Evolutionary conservation across 169 alveolate genomes (phyloP).

Genomic region (Eimeria brunetti): DNA sequence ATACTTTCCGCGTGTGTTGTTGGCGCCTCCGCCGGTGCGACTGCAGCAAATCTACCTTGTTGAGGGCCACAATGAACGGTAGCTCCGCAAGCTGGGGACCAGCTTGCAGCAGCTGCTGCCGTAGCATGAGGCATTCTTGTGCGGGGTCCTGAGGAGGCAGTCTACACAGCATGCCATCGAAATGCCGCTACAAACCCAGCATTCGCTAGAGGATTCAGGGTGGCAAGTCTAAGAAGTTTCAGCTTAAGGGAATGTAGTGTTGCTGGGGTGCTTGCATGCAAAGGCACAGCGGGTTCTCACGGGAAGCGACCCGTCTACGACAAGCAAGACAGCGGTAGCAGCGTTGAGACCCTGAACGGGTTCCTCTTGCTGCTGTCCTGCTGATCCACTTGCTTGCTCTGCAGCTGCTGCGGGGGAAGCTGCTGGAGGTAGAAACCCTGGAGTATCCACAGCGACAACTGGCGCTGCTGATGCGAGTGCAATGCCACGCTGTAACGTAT

Average conservation of each 20-base stretch:
- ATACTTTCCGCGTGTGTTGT: background rate
- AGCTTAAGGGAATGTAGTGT: background rate
- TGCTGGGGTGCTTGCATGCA: background rate
- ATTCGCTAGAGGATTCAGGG: background rate
- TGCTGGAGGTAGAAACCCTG: slow-evolving; percentile 37
- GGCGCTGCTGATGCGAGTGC: slow-evolving; percentile 44
- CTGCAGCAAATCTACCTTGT: slow-evolving; percentile 27
- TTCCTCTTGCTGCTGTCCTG: slow-evolving; percentile 20
- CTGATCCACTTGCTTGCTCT: background rate
- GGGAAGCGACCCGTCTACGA: slow-evolving; percentile 51
- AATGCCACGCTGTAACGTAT: background rate
- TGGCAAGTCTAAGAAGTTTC: background rate
- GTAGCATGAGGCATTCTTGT: slow-evolving; percentile 1
- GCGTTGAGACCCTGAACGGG: slow-evolving; percentile 56
- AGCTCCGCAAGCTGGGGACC: slow-evolving; percentile 46
- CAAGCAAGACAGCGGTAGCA: slow-evolving; percentile 39
- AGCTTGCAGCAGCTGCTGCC: slow-evolving; percentile 46
- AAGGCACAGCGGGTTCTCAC: background rate
- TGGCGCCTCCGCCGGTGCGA: background rate
- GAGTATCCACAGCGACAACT: slow-evolving; percentile 59
- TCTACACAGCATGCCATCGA: background rate
- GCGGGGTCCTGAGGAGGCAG: slow-evolving; percentile 48
- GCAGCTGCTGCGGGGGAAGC: slow-evolving; percentile 8
- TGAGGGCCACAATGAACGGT: slow-evolving; percentile 40
- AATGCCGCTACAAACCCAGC: background rate